phyloP scores from a whole-genome alignment of 129 eudicot species.

The Pulicaria dysenterica region DNA sequence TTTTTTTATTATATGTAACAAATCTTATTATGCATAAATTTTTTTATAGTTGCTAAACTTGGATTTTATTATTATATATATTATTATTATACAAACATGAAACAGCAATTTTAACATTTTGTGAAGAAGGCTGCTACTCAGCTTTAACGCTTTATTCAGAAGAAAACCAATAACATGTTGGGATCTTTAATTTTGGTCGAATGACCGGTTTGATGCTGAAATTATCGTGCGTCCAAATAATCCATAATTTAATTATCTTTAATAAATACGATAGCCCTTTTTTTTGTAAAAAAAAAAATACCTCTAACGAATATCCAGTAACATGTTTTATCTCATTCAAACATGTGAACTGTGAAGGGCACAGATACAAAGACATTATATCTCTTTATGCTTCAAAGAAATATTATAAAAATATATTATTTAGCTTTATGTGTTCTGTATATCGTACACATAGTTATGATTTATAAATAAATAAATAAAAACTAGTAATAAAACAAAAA shows the following conservation, averaged over 20 bases:
- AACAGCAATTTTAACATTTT: no score
- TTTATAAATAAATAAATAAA: not conserved
- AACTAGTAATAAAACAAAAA: not conserved
- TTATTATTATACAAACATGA: no score
- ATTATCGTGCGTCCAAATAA: not conserved
- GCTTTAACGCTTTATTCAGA: no score
- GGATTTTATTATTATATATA: no score
- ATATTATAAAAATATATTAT: not conserved
- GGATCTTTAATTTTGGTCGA: no score
- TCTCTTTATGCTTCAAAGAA: not conserved
- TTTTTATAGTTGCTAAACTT: no score
- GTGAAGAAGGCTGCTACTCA: no score
- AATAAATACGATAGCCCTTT: not conserved
- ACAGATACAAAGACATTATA: constrained; percentile 18
- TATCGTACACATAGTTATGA: constrained; percentile 6
- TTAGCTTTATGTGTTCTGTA: constrained; percentile 24
- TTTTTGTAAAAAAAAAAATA: not conserved
- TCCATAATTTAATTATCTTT: not conserved
- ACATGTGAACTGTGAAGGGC: constrained; percentile 16
- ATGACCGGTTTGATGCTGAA: no score
- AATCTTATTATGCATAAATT: no score
- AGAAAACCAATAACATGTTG: no score
- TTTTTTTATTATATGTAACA: no score
- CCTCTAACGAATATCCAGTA: not conserved
- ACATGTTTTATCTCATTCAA: constrained; percentile 20